A percentile compares a stretch with the other conserved stretches of the same genome.
Conservation (phyloP, 352 stramenopile species). For the Phytophthora pseudosyringae region DNA sequence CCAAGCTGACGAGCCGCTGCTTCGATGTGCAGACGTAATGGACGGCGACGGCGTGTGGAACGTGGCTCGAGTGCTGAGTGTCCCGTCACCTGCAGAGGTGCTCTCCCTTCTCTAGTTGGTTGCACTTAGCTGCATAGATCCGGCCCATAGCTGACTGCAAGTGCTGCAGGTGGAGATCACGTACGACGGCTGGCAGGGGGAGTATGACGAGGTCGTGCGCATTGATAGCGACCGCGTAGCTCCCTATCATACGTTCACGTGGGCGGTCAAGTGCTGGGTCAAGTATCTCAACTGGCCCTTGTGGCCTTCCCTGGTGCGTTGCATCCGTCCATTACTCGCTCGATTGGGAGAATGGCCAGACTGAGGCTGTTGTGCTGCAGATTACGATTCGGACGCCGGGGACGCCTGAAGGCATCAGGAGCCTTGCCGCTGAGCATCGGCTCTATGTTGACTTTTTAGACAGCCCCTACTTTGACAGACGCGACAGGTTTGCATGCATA, state of each 20-base stretch:
- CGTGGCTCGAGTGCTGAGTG: constrained; percentile 55
- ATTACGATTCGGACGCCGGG: constrained; percentile 70
- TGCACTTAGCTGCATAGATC: background rate
- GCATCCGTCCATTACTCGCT: background rate
- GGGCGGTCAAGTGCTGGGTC: constrained; percentile 80
- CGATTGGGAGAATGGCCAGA: background rate
- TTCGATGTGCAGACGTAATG: constrained; percentile 53
- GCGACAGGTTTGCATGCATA: constrained; percentile 37
- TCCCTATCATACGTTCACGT: constrained; percentile 82
- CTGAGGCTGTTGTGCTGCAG: constrained; percentile 30
- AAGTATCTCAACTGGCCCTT: constrained; percentile 83
- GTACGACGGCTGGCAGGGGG: constrained; percentile 69
- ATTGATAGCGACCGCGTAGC: constrained; percentile 67
- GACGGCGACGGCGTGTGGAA: constrained; percentile 75
- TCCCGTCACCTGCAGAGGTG: constrained; percentile 33
- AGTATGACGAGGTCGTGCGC: constrained; percentile 67
- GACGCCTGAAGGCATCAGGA: constrained; percentile 40
- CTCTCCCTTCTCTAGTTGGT: background rate
- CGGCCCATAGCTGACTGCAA: no score
- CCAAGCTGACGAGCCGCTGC: background rate
- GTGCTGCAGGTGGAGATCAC: constrained; percentile 57
- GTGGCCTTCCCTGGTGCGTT: constrained; percentile 68
- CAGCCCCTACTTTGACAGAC: constrained; percentile 43
- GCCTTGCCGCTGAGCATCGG: constrained; percentile 46
- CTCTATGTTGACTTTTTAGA: constrained; percentile 73